Evolutionary conservation across 73 alveolate genomes (phyloP).

Genomic region (Blepharisma stoltei): DNA sequence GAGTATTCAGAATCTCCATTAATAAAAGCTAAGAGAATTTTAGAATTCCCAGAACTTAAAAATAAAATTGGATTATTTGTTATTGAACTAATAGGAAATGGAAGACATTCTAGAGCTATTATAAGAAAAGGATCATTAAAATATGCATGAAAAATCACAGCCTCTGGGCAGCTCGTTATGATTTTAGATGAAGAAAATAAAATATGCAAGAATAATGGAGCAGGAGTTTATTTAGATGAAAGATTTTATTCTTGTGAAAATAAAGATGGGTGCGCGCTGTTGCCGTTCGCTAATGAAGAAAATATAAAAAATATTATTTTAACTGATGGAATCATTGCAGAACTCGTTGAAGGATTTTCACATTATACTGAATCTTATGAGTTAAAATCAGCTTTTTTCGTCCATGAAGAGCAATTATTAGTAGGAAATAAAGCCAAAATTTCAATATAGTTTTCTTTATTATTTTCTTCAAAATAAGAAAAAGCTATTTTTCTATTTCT

Average conservation of each 20-base stretch:
- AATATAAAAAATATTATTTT: conserved; percentile 57
- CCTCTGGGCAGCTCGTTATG: conserved; percentile 81
- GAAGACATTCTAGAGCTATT: conserved; percentile 74
- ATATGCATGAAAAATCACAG: conserved; percentile 66
- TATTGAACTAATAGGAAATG: conserved; percentile 86
- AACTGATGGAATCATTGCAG: conserved; percentile 74
- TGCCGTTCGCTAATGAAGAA: conserved; percentile 57
- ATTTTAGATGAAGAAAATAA: conserved; percentile 75
- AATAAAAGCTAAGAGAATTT: conserved; percentile 46
- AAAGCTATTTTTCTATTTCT: no score
- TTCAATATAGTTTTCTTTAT: no score
- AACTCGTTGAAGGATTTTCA: conserved; percentile 62
- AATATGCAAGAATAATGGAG: conserved; percentile 58
- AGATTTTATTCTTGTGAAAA: conserved; percentile 55
- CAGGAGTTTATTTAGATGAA: conserved; percentile 67
- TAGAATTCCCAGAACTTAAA: conserved; percentile 64
- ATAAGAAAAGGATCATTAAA: conserved; percentile 85
- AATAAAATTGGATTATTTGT: conserved; percentile 82
- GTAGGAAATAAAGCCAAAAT: conserved; percentile 1
- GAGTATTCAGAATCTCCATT: conserved; percentile 55
- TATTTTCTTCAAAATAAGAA: no score
- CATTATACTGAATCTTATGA: conserved; percentile 52
- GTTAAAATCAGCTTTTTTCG: conserved; percentile 59
- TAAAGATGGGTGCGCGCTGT: conserved; percentile 63
- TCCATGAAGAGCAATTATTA: conserved; percentile 20